These are phyloP conservation scores for Plasmodium fragile DNA, from an alignment of 169 alveolate genomes.

Conservation along the genomic window DNA sequence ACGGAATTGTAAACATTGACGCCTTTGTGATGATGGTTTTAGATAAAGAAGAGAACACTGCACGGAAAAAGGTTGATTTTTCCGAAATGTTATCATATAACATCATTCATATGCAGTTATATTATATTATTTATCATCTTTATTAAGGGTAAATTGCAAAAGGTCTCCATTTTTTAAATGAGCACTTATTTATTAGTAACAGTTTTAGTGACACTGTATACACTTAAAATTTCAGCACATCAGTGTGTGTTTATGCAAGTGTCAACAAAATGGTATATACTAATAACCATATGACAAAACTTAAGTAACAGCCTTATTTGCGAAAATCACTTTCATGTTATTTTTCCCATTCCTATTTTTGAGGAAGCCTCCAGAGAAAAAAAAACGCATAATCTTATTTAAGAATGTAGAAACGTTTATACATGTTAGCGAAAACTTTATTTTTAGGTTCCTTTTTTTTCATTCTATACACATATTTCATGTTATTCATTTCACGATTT, in stretches of 20 bases:
- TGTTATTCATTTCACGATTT: not conserved
- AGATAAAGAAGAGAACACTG: not conserved
- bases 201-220: not conserved
- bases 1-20: not conserved
- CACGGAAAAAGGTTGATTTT: not conserved
- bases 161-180: not conserved
- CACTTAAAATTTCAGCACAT: constrained; percentile 3
- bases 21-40: not conserved
- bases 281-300: not conserved
- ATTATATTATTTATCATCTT: not conserved
- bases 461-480: not conserved
- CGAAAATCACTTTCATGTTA: not conserved
- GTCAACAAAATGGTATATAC: not conserved
- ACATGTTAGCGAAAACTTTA: not conserved
- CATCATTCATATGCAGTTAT: not conserved
- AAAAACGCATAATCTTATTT: not conserved
- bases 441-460: not conserved
- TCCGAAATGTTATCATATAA: not conserved
- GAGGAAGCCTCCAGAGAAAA: not conserved
- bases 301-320: not conserved
- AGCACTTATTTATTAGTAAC: not conserved
- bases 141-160: not conserved
- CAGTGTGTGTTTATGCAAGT: not conserved
- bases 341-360: not conserved
- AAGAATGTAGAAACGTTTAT: not conserved